Percentiles rank a stretch among this genome's conserved stretches.
phyloP scores from a whole-genome alignment of 331 rosid species.

The Spiraea crenata region DNA sequence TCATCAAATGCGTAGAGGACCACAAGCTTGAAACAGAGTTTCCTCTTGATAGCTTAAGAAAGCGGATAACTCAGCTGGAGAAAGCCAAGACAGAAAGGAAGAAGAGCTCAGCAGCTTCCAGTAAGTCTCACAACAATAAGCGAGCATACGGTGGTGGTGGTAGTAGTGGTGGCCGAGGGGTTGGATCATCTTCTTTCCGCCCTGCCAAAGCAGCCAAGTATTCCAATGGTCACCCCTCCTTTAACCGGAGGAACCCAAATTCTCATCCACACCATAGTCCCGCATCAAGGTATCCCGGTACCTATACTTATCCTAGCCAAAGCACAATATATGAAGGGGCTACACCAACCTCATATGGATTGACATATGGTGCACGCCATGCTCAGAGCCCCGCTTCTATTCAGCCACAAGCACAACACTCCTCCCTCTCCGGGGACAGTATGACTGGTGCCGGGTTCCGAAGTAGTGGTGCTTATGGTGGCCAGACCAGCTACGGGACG shows the following conservation, averaged over 20 bases:
- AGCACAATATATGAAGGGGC: conserved; percentile 42
- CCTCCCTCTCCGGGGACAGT: conserved; percentile 53
- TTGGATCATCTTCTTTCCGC: conserved; percentile 45
- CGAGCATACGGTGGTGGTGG: conserved; percentile 29
- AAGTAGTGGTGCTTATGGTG: conserved; percentile 45
- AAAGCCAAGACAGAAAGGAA: conserved; percentile 61
- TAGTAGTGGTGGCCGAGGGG: conserved; percentile 39
- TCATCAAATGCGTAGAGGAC: conserved; percentile 81
- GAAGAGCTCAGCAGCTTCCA: conserved; percentile 43
- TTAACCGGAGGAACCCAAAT: conserved; percentile 47
- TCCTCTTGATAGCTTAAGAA: conserved; percentile 51
- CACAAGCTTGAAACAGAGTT: conserved; percentile 78
- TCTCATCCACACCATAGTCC: conserved; percentile 65
- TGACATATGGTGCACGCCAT: conserved; percentile 47
- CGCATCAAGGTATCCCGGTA: conserved; percentile 49
- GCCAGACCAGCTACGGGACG: conserved; percentile 50
- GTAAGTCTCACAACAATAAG: conserved; percentile 48
- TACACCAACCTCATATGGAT: conserved; percentile 43
- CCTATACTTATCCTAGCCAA: conserved; percentile 49
- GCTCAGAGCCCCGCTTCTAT: conserved; percentile 58
- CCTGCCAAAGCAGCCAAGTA: conserved; percentile 57
- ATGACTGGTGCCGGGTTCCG: conserved; percentile 39
- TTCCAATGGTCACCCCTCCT: conserved; percentile 43
- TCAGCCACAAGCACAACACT: conserved; percentile 60
- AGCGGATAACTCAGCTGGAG: conserved; percentile 51